These are phyloP conservation scores for Diutina sp. DNA, from an alignment of 1,139 yeast genomes.

Conservation along the genomic window DNA sequence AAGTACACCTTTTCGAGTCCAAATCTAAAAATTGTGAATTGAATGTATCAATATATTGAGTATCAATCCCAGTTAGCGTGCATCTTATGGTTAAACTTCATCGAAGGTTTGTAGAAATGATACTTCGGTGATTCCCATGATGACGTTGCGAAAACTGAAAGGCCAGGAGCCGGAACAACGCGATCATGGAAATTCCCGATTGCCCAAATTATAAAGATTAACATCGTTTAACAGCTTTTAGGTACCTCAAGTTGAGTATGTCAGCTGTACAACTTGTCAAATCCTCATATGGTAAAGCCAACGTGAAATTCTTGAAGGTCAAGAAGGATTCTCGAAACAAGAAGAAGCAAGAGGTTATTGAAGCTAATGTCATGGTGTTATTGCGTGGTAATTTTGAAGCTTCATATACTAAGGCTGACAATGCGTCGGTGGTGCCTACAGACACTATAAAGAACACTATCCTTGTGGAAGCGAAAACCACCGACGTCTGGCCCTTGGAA, in stretches of 20 bases:
- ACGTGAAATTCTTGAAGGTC: conserved; percentile 83
- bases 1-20: no score
- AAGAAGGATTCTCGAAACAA: conserved; percentile 64
- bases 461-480: conserved; percentile 65
- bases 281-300: conserved; percentile 70
- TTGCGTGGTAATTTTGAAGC: conserved; percentile 67
- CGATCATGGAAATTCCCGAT: neutral
- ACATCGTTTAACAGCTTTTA: neutral
- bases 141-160: neutral
- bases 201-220: no score
- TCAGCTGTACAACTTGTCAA: conserved; percentile 5
- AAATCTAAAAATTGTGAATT: no score
- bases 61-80: no score
- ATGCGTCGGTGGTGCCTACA: conserved; percentile 77
- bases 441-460: conserved; percentile 90
- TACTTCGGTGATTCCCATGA: neutral
- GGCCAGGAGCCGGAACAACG: neutral
- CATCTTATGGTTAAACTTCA: neutral
- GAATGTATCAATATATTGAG: no score
- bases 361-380: conserved; percentile 67
- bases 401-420: conserved; percentile 81
- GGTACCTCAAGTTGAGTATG: neutral
- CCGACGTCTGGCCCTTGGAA: conserved; percentile 83
- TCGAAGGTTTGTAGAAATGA: neutral
- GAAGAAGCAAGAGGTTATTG: conserved; percentile 64